phyloP scores from a whole-genome alignment of 768 basidiomycete genomes.

The Clitopilus passeckerianus region DNA sequence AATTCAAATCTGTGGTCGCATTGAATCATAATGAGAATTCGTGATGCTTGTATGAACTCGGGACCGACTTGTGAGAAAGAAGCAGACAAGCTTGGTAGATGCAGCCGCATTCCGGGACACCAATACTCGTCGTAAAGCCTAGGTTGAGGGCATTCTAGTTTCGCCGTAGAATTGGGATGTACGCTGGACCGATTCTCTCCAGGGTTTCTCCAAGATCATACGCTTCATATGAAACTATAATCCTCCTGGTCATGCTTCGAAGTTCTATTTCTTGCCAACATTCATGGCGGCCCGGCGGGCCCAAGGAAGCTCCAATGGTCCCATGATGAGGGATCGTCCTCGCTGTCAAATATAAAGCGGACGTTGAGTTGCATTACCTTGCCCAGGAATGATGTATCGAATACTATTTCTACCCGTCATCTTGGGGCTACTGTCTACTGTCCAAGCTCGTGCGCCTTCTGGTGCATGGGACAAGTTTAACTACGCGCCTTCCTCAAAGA shows the following conservation, averaged over 20 bases:
- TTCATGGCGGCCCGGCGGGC: background rate
- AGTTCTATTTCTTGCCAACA: background rate
- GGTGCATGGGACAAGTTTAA: slow-evolving; percentile 54
- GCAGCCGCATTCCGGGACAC: too few relatives aligned
- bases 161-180: too few relatives aligned
- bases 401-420: background rate
- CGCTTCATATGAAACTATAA: background rate
- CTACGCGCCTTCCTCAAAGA: slow-evolving; percentile 40
- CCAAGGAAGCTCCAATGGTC: background rate
- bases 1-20: too few relatives aligned
- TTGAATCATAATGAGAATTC: too few relatives aligned
- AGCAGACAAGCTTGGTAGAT: too few relatives aligned
- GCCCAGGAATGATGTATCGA: background rate
- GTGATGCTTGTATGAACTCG: too few relatives aligned
- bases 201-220: background rate
- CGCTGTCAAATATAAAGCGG: background rate
- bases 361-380: background rate
- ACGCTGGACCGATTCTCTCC: background rate
- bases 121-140: too few relatives aligned
- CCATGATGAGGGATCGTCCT: background rate
- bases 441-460: slow-evolving; percentile 27
- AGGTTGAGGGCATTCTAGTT: too few relatives aligned
- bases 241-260: background rate
- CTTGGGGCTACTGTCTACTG: background rate
- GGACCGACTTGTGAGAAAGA: too few relatives aligned